Percentiles rank a stretch among this genome's conserved stretches.
Conservation (phyloP, 1,139 yeast species). For the Geotrichum candidum region DNA sequence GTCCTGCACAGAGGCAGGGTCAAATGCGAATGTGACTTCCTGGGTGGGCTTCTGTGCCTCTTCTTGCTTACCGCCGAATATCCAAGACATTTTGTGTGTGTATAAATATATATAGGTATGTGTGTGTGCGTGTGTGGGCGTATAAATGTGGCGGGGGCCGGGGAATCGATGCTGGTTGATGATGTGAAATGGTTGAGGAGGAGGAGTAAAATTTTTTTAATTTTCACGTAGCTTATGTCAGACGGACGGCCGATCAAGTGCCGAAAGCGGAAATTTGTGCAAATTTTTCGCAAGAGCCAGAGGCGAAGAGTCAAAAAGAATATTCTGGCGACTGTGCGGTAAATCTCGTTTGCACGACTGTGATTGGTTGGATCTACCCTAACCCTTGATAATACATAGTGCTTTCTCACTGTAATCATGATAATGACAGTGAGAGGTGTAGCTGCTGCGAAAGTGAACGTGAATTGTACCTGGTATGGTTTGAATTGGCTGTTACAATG, state of each 20-base stretch:
- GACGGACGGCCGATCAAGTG: background rate
- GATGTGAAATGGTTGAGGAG: background rate
- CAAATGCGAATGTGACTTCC: conserved; percentile 43
- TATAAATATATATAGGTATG: background rate
- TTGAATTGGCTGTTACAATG: no score
- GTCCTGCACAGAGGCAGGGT: conserved; percentile 59
- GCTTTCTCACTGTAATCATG: background rate
- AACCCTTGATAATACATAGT: background rate
- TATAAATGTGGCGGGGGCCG: background rate
- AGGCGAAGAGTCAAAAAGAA: background rate
- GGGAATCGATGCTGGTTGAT: background rate
- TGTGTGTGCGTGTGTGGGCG: background rate
- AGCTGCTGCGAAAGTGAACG: background rate
- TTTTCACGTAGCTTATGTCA: background rate
- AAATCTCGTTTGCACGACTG: background rate
- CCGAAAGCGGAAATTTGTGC: background rate
- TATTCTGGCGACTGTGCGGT: background rate
- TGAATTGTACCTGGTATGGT: background rate
- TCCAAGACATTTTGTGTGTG: conserved; percentile 53
- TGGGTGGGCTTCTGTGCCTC: conserved; percentile 23
- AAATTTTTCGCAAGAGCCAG: background rate
- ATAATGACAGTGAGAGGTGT: background rate
- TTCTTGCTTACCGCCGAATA: conserved; percentile 49
- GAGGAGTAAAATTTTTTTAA: background rate
- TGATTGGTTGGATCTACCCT: background rate